Evolutionary conservation across 2,329 filamentous ascomycete species (phyloP).

Genomic region (Lecanoromycetidae sp.): DNA sequence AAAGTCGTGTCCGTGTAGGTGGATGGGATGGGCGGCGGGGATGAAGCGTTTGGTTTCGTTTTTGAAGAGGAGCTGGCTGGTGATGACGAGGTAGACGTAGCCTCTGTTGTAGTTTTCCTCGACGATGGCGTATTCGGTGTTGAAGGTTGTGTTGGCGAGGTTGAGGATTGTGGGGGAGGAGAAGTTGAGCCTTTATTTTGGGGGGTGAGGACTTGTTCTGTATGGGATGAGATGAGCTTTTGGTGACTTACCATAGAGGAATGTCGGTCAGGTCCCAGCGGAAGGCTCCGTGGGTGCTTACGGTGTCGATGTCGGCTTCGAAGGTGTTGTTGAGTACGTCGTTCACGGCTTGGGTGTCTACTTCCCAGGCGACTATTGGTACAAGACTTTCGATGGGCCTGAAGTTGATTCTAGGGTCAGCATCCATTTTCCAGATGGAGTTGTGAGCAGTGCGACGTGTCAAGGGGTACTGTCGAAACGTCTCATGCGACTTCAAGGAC

Average conservation of each 20-base stretch:
- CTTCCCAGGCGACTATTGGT: constrained; percentile 23
- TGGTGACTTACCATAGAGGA: neutral
- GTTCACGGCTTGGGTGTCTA: constrained; percentile 17
- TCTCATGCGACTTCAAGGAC: no score
- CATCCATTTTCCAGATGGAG: no score
- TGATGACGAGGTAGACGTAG: constrained; percentile 24
- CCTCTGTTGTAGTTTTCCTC: constrained; percentile 12
- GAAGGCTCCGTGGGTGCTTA: constrained; percentile 3
- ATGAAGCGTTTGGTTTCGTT: neutral
- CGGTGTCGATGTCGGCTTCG: constrained; percentile 12
- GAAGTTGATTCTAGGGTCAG: no score
- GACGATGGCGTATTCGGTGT: constrained; percentile 14
- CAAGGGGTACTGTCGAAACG: no score
- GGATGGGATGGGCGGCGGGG: constrained; percentile 21
- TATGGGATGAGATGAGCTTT: neutral
- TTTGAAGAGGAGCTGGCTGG: neutral
- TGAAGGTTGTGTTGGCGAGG: constrained; percentile 16
- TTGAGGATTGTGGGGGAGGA: constrained; percentile 23
- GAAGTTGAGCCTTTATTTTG: constrained; percentile 20
- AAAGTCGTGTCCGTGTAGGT: constrained; percentile 25
- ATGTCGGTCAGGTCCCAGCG: constrained; percentile 7
- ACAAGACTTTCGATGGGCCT: constrained; percentile 17
- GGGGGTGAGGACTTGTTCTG: constrained; percentile 10
- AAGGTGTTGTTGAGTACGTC: constrained; percentile 19
- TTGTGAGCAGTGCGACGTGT: no score